Percentiles rank a stretch among this genome's conserved stretches.
Conservation (phyloP, 306 rosid species). For the Medicago ruthenica region DNA sequence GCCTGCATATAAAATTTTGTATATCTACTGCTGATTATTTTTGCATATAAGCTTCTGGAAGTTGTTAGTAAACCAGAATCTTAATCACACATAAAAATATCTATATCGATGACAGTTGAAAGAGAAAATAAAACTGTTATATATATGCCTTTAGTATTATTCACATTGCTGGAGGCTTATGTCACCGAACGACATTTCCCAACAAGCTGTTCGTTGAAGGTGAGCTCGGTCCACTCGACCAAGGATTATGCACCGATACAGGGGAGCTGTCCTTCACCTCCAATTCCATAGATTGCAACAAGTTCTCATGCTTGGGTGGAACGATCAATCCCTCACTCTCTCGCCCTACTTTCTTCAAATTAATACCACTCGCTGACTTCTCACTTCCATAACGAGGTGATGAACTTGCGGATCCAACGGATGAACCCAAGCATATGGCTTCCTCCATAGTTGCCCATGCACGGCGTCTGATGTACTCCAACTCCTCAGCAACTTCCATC, state of each 20-base stretch:
- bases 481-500: conserved; percentile 95
- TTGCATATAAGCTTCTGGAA: conserved; percentile 19
- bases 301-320: conserved; percentile 47
- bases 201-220: conserved; percentile 90
- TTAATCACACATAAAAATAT: conserved; percentile 31
- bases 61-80: conserved; percentile 40
- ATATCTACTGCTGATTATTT: conserved; percentile 37
- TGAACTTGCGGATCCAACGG: conserved; percentile 68
- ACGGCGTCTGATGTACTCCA: conserved; percentile 70
- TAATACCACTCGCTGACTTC: conserved; percentile 52
- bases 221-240: conserved; percentile 93
- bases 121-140: conserved; percentile 2
- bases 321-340: conserved; percentile 66
- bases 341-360: conserved; percentile 44
- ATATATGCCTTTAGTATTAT: conserved; percentile 40
- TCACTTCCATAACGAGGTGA: conserved; percentile 65
- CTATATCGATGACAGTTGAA: conserved; percentile 1
- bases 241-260: conserved; percentile 86
- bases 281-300: conserved; percentile 43
- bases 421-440: conserved; percentile 57
- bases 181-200: conserved; percentile 72
- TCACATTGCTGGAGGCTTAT: conserved; percentile 38
- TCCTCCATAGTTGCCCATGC: conserved; percentile 90
- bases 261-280: conserved; percentile 79
- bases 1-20: conserved; percentile 23